Conservation (phyloP, 306 rosid species). For the Inga oerstediana region DNA sequence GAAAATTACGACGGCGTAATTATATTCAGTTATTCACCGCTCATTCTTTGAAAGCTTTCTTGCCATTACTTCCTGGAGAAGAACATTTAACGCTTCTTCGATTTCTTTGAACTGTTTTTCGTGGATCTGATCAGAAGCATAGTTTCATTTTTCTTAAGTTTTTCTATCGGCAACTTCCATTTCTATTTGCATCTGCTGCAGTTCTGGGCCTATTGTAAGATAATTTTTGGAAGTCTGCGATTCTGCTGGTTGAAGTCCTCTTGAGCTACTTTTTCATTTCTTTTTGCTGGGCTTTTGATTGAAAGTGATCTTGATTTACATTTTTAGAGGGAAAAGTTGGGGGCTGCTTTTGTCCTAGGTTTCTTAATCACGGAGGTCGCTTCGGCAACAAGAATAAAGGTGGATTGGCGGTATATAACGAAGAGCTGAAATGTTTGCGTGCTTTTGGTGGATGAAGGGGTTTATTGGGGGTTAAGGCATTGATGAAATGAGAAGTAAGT, state of each 20-base stretch:
- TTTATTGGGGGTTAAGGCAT: slow-evolving; percentile 43
- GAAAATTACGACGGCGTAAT: neutral
- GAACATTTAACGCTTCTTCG: slow-evolving; percentile 30
- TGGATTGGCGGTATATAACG: slow-evolving; percentile 33
- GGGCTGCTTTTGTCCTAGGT: slow-evolving; percentile 31
- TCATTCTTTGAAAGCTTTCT: neutral
- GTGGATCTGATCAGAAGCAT: slow-evolving; percentile 58
- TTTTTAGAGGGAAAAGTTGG: slow-evolving; percentile 21
- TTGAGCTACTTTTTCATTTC: slow-evolving; percentile 19
- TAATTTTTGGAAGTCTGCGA: slow-evolving; percentile 7
- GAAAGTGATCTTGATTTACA: slow-evolving; percentile 27
- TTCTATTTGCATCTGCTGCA: slow-evolving; percentile 19
- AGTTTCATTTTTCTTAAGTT: neutral
- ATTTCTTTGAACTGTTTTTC: slow-evolving; percentile 37
- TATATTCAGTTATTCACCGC: neutral
- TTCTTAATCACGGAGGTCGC: slow-evolving; percentile 35
- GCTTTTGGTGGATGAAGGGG: slow-evolving; percentile 24
- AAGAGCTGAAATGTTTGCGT: slow-evolving; percentile 23
- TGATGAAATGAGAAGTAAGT: slow-evolving; percentile 57
- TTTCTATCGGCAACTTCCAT: slow-evolving; percentile 21
- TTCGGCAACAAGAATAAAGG: slow-evolving; percentile 21
- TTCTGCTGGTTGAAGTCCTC: slow-evolving; percentile 28
- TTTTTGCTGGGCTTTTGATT: slow-evolving; percentile 33
- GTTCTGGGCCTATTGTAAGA: neutral
- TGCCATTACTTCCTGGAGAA: neutral